A percentile compares a stretch with the other conserved stretches of the same genome.
These are phyloP conservation scores for Sophora flavescens DNA, from an alignment of 306 rosid genomes.

Conservation along the genomic window DNA sequence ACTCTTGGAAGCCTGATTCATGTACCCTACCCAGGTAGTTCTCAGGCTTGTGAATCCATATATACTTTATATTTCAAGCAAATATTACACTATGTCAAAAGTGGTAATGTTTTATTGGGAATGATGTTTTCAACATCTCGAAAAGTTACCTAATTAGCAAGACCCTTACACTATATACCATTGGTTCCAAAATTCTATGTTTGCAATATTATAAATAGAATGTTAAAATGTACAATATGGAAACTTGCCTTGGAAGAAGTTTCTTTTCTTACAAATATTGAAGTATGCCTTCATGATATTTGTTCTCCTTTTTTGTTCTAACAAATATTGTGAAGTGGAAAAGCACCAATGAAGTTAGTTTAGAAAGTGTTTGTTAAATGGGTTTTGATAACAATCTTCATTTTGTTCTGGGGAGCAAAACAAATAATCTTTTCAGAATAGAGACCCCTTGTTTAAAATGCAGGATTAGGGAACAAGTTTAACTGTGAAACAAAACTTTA, in stretches of 20 bases:
- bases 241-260: background rate
- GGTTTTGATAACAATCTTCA: background rate
- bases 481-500: background rate
- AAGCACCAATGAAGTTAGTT: background rate
- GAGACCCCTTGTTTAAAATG: background rate
- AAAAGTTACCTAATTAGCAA: no score
- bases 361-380: background rate
- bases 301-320: background rate
- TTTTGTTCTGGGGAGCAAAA: background rate
- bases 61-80: background rate
- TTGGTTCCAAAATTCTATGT: background rate
- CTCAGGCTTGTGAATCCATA: background rate
- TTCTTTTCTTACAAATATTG: background rate
- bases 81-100: no score
- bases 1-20: slow-evolving; percentile 86
- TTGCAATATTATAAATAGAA: background rate
- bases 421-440: background rate
- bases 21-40: slow-evolving; percentile 81
- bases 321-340: slow-evolving; percentile 1
- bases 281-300: background rate
- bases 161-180: no score
- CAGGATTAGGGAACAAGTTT: background rate
- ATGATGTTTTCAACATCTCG: no score
- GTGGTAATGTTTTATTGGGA: no score
- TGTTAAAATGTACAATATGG: background rate